Conservation (phyloP, 2,329 filamentous ascomycete genomes). For the Aschersonia sp. region DNA sequence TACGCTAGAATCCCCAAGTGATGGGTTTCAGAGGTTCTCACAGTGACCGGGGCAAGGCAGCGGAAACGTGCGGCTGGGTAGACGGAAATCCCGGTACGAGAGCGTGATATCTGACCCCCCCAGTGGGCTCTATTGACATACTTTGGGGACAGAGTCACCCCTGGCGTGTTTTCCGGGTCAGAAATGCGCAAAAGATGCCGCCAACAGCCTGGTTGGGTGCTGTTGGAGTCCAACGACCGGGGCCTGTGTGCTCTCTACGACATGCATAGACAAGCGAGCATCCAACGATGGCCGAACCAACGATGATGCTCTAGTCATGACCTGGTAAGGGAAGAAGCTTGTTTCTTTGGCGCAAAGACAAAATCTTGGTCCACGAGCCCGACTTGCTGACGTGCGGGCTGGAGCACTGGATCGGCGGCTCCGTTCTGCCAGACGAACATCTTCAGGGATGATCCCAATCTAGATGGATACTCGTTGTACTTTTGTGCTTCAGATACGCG, state of each 20-base stretch:
- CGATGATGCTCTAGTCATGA: constrained; percentile 2
- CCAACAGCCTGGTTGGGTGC: constrained; percentile 8
- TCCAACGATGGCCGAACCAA: not conserved
- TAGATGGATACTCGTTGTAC: constrained; percentile 8
- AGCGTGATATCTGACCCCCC: not conserved
- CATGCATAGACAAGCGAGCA: constrained; percentile 5
- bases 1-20: too few species aligned
- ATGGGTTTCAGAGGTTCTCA: not conserved
- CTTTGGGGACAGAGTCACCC: constrained; percentile 3
- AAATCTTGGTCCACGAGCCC: too few species aligned
- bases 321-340: constrained; percentile 1
- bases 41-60: not conserved
- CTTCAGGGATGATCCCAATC: constrained; percentile 4
- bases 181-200: constrained; percentile 6
- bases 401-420: constrained; percentile 3
- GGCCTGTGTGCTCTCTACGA: constrained; percentile 6
- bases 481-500: constrained; percentile 8
- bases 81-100: constrained; percentile 7
- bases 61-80: constrained; percentile 9
- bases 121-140: too few species aligned
- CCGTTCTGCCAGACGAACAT: constrained; percentile 11
- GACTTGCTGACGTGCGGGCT: not conserved
- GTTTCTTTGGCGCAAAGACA: too few species aligned
- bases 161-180: constrained; percentile 8
- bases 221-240: constrained; percentile 6